Percentiles rank a stretch among this genome's conserved stretches.
These are phyloP conservation scores for Maudiozyma saulgeensis DNA, from an alignment of 805 yeast genomes.

Conservation along the genomic window DNA sequence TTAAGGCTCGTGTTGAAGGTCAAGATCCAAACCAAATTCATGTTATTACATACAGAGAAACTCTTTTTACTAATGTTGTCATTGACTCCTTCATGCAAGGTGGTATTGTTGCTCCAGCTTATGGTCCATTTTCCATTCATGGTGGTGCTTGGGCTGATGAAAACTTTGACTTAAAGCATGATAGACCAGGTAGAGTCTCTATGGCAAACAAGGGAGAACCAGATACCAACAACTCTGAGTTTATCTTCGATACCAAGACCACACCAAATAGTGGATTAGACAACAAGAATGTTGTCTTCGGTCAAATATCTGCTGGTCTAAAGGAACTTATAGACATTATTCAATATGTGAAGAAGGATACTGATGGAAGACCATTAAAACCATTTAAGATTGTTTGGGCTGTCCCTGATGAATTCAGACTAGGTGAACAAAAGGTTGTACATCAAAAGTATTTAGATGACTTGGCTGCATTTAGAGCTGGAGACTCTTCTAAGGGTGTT, in stretches of 20 bases:
- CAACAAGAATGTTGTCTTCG: slow-evolving; percentile 65
- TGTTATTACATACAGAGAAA: slow-evolving; percentile 40
- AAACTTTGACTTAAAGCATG: slow-evolving; percentile 56
- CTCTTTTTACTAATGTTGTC: slow-evolving; percentile 67
- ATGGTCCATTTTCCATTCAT: slow-evolving; percentile 74
- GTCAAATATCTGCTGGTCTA: slow-evolving; percentile 60
- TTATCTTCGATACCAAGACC: slow-evolving; percentile 52
- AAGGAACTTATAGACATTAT: slow-evolving; percentile 48
- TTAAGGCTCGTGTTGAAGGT: slow-evolving; percentile 25
- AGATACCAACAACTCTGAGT: slow-evolving; percentile 61
- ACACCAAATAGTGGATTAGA: slow-evolving; percentile 41
- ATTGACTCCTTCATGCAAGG: slow-evolving; percentile 76
- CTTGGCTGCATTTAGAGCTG: slow-evolving; percentile 19
- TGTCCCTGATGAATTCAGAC: slow-evolving; percentile 22
- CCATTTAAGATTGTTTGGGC: slow-evolving; percentile 32
- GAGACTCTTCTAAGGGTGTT: slow-evolving; percentile 21
- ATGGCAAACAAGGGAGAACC: slow-evolving; percentile 62
- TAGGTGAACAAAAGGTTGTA: slow-evolving; percentile 12
- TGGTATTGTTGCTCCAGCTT: slow-evolving; percentile 73
- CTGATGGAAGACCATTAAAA: slow-evolving; percentile 1
- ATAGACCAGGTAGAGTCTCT: slow-evolving; percentile 56
- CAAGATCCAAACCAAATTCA: slow-evolving; percentile 19
- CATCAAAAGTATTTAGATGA: slow-evolving; percentile 16
- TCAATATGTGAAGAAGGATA: slow-evolving; percentile 43
- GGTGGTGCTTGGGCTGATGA: slow-evolving; percentile 73